phyloP scores from a whole-genome alignment of 2,329 filamentous ascomycete species.

The Tolypocladium ophioglossoides region DNA sequence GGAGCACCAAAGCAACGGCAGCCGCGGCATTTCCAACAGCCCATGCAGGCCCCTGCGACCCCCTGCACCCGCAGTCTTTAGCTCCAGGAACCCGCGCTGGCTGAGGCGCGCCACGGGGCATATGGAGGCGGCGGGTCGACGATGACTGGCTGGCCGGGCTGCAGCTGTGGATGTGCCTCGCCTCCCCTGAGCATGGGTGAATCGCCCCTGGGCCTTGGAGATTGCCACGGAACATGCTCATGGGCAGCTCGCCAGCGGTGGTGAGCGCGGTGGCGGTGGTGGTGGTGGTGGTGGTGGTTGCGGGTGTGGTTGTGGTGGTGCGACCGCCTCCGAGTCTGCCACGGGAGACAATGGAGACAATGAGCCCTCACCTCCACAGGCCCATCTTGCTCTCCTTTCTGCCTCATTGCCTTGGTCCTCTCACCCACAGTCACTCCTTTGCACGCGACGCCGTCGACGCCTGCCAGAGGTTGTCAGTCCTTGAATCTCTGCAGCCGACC shows the following conservation, averaged over 20 bases:
- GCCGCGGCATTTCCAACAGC: not conserved
- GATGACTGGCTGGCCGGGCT: not conserved
- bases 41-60: not conserved
- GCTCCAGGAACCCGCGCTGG: not conserved
- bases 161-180: not conserved
- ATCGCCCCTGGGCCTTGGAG: too few relatives aligned
- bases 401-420: too few relatives aligned
- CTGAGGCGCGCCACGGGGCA: too few relatives aligned
- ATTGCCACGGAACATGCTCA: not conserved
- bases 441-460: not conserved
- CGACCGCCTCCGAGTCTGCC: not conserved
- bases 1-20: too few relatives aligned
- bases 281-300: too few relatives aligned
- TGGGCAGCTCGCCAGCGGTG: not conserved
- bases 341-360: not conserved
- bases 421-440: not conserved
- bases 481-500: not conserved
- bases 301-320: not conserved
- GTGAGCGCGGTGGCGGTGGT: too few relatives aligned
- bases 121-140: not conserved
- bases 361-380: not conserved
- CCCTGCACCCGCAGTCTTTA: not conserved
- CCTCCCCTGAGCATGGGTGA: not conserved
- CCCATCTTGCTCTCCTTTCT: not conserved
- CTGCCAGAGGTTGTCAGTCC: not conserved